Base-by-base conservation (phyloP, 2,329 filamentous ascomycete genomes). In the Dactylonectria estremocensis region DNA sequence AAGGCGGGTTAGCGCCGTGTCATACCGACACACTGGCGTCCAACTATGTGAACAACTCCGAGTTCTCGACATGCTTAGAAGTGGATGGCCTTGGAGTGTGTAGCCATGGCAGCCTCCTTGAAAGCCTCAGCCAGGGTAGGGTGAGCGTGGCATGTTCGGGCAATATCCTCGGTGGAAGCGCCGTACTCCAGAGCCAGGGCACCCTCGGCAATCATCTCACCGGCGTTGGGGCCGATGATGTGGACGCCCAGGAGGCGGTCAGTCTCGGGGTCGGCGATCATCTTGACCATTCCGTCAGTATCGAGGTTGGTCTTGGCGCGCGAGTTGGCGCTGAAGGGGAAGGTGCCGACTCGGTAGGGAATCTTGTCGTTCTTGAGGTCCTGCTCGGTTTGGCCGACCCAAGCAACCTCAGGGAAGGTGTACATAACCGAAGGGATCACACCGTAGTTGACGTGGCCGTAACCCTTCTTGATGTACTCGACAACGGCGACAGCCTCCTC, bases 371-470 rank as follows among this genome's bases (percentile, higher is more conserved):
- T 90, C 89, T 98, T 98, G 72, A 99, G 88, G 76, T 99, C 96
- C 80, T 95, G 93, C 87, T 99, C 96, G 82, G 92, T 98, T 87
- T 98, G 95, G 66, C 96, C 96, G 53, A 99, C 96, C 96, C 96
- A 99, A 40, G 96, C 95, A 73, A 98, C 96, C 84, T 99, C 96
- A 37, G 96, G 96, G 86, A 98, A 92, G 11, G 96, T 98, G 90
- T 99, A 99, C 96, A 99, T 99, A 85, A 99, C 96, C 37, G 94
- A 96, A 73, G 96, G 96, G 80, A 99, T 99, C 82, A 93, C 94
- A 78, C 91, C 94, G 86, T 99, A 99, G 92, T 99, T 99, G 85
- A 99, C 96, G 84, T 99, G 96, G 66, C 96, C 96, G 83, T 97
- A 93, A 73, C 95, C 95, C 88, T 98, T 98, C 86, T 94, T 95